These are phyloP conservation scores for Teunomyces cretensis DNA, from an alignment of 805 yeast genomes.

Conservation along the genomic window DNA sequence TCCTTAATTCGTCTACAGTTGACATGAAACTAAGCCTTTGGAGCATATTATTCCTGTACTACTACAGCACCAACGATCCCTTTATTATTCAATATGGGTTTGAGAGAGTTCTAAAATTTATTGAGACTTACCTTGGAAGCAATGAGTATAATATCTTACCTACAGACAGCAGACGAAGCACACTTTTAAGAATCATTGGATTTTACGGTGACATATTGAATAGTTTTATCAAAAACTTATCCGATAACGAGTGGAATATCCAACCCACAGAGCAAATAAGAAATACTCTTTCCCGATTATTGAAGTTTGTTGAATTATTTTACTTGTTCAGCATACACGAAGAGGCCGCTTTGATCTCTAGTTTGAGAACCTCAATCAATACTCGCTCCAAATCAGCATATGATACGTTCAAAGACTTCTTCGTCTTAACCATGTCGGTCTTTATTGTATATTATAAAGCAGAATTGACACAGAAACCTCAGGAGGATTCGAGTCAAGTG, in stretches of 20 bases:
- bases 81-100: constrained; percentile 49
- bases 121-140: constrained; percentile 36
- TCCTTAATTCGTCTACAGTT: constrained; percentile 62
- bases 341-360: constrained; percentile 43
- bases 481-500: constrained; percentile 10
- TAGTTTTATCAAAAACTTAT: constrained; percentile 29
- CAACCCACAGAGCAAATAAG: constrained; percentile 3
- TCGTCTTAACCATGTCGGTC: constrained; percentile 38
- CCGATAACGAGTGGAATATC: constrained; percentile 34
- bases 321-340: constrained; percentile 55
- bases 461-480: background rate
- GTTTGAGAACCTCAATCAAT: constrained; percentile 41
- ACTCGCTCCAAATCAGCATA: constrained; percentile 44
- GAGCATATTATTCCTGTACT: constrained; percentile 65
- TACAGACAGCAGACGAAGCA: constrained; percentile 35
- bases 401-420: constrained; percentile 45
- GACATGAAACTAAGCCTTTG: constrained; percentile 72
- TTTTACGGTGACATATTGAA: constrained; percentile 53
- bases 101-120: constrained; percentile 47
- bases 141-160: constrained; percentile 14
- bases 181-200: constrained; percentile 51
- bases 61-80: constrained; percentile 27
- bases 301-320: constrained; percentile 39
- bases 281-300: constrained; percentile 19
- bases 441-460: constrained; percentile 38